These are phyloP conservation scores for Populus alba DNA, from an alignment of 345 rosid species.

Conservation along the genomic window DNA sequence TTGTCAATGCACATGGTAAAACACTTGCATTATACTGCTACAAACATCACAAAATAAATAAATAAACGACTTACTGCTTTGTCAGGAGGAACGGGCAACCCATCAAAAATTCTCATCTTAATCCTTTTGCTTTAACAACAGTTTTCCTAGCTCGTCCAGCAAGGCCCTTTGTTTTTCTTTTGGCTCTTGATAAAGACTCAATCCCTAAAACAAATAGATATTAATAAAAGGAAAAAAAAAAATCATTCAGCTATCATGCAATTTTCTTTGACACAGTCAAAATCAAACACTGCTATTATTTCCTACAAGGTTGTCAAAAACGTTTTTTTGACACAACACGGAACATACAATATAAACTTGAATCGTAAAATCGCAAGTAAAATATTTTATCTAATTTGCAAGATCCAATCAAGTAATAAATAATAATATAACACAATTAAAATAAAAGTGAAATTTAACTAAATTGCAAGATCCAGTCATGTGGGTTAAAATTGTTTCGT, in stretches of 20 bases:
- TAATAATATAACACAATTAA: no score
- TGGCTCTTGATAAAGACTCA: background rate
- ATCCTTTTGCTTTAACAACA: constrained; percentile 19
- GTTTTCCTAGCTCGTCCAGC: constrained; percentile 10
- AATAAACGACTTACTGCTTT: constrained; percentile 53
- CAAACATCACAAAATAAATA: background rate
- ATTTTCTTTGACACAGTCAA: background rate
- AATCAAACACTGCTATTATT: background rate
- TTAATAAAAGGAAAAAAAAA: background rate
- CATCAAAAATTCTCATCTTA: constrained; percentile 80
- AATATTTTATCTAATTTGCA: no score
- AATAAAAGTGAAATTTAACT: no score
- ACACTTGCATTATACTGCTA: background rate
- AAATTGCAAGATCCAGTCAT: no score
- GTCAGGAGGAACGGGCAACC: constrained; percentile 83
- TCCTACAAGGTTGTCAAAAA: background rate
- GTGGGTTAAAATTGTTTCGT: no score
- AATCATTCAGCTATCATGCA: background rate
- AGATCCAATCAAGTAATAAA: no score
- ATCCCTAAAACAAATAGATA: background rate
- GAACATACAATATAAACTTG: no score
- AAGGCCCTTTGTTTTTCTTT: background rate
- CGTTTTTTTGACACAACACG: no score
- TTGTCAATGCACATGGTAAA: background rate
- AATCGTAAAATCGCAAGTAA: no score